Evolutionary conservation across 2,329 filamentous ascomycete genomes (phyloP).

Genomic region (Curvularia verruculosa): DNA sequence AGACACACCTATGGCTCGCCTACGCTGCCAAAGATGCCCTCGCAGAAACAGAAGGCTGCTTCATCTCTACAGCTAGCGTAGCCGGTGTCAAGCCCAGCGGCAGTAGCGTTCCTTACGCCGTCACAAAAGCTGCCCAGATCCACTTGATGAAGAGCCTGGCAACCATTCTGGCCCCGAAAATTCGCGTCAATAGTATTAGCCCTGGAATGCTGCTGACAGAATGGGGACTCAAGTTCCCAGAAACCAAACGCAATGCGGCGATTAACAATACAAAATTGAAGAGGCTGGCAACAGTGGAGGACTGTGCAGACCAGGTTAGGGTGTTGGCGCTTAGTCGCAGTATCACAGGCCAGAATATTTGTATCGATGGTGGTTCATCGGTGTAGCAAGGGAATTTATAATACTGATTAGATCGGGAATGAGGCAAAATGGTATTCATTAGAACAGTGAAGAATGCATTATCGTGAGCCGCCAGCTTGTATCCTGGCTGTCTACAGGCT

Average conservation of each 20-base stretch:
- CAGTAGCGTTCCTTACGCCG: slow-evolving; percentile 73
- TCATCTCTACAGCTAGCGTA: slow-evolving; percentile 68
- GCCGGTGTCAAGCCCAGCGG: slow-evolving; percentile 69
- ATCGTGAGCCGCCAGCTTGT: background rate
- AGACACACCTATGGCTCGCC: slow-evolving; percentile 58
- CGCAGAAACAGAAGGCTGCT: slow-evolving; percentile 64
- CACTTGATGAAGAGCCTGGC: slow-evolving; percentile 71
- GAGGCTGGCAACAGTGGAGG: slow-evolving; percentile 62
- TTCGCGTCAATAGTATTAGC: slow-evolving; percentile 68
- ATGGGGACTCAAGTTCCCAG: slow-evolving; percentile 57
- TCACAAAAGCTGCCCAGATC: slow-evolving; percentile 76
- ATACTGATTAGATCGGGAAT: background rate
- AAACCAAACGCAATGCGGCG: slow-evolving; percentile 52
- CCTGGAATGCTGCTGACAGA: slow-evolving; percentile 69
- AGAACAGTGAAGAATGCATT: background rate
- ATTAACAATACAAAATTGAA: slow-evolving; percentile 54
- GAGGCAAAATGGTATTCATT: background rate
- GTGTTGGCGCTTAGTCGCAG: slow-evolving; percentile 44
- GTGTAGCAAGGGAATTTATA: background rate
- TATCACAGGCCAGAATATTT: slow-evolving; percentile 48
- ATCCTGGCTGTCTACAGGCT: background rate
- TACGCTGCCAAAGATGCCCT: slow-evolving; percentile 65
- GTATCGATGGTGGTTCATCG: slow-evolving; percentile 46
- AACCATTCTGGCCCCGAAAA: slow-evolving; percentile 65
- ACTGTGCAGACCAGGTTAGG: slow-evolving; percentile 48